Base-by-base conservation (phyloP, 768 basidiomycete genomes). In the Tulasnella sp. region DNA sequence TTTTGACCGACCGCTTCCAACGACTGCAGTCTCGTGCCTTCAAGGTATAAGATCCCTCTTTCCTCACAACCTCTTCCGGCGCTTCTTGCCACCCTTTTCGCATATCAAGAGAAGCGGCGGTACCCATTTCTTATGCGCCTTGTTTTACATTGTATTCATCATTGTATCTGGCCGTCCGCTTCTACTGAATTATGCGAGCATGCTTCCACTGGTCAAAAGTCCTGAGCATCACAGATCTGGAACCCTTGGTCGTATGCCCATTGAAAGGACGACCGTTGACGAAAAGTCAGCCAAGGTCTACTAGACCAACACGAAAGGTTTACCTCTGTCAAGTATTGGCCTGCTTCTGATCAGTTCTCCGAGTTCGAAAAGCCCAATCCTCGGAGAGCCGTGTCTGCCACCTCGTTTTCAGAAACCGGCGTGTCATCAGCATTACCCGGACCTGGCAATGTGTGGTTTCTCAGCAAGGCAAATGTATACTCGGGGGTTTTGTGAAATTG, bases 11-110 rank as follows among this genome's bases (percentile, higher is more conserved):
- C 25, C 19, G 37, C 8, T 22, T 22, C 36, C 5, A 9, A 29
- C 38, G 2, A 49, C 31, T 29, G 22, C 76, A 80, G 90, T 96
- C 94, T 76, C 92, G 92, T 85, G 94, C 93, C 81, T 96, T 96
- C 93, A 96, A 96, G 88, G 92, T 96, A 79, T 95, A 91, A 89
- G 31, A 29, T 25, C 17, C 17, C 36, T 19, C 40, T 42, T 29
- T 45, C 64, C 73, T n/a, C 49, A 49, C 22, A n/a, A 49, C 22
- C n/a, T 49, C n/a, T 22, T 69, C 31, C 25, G 31, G 38, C 58
- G 52, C 54, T 70, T 70, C 40, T 70, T 70, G 40, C 69, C 69
- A 70, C 40, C 37, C 40, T 34, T 70, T 70, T 70, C 37, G 37
- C 37, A 64, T 19, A 22, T 31, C 58, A 64, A 25, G 58, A 64